Base-by-base conservation (phyloP, 202 grass and related monocot species). In the Digitaria exilis region DNA sequence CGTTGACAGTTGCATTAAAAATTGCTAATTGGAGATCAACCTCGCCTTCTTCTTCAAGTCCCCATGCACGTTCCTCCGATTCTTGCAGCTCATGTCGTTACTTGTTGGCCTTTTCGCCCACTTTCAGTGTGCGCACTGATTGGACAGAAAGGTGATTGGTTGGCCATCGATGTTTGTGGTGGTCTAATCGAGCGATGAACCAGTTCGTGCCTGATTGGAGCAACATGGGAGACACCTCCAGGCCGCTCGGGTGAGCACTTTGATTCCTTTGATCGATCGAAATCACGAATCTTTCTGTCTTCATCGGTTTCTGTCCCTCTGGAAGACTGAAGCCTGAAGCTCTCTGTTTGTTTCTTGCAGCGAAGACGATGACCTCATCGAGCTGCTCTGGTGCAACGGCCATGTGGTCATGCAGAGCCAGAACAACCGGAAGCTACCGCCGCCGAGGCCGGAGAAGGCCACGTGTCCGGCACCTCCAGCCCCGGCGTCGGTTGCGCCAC, bases 331-430 rank as follows among this genome's bases (percentile, higher is more conserved):
- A n/a, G n/a, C n/a, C 30, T 57, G 13, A 58, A n/a, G 31, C 16
- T 31, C 43, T 70, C n/a, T n/a, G n/a, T 16, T 39, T 46, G 68
- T 22, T 35, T 25, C 0, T 49, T 44, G 80, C 82, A 94, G 92
- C 57, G 84, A 84, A 9, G 93, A 91, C 7, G 71, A 87, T 46
- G 91, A 92, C 19, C 87, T 99, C 69, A 77, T 91, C 6, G 96
- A 99, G 82, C 88, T 96, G 37, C 80, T 99, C 18, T 96, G 93
- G 96, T 90, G 85, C 75, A 89, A 99, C 52, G 96, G 96, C 28
- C 85, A 96, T 85, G 89, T 98, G 15, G 80, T 98, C 60, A 92
- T 98, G 96, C 91, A 96, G 85, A 94, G 85, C 78, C 96, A 96
- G 83, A 90, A 34, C 3, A 49, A 91, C 75, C 64, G 85, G 80